phyloP scores from a whole-genome alignment of 139 green algal species.

The Astrephomene gubernaculifera region DNA sequence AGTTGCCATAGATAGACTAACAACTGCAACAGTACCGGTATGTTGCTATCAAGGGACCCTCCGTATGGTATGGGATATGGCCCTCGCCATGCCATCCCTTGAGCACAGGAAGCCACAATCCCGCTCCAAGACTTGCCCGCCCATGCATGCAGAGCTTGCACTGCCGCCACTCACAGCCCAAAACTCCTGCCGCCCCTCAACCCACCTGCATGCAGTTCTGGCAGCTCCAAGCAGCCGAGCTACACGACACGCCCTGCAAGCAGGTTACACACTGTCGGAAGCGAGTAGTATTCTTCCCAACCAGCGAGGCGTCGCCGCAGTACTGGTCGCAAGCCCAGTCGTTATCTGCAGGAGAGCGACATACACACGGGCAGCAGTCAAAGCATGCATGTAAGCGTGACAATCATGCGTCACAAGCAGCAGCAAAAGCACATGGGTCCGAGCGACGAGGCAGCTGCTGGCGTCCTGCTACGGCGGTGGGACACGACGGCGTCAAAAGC shows the following conservation, averaged over 20 bases:
- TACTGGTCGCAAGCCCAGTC: background rate
- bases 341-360: background rate
- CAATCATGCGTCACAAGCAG: background rate
- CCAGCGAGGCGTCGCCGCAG: background rate
- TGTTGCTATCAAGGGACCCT: too few species aligned
- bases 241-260: background rate
- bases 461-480: background rate
- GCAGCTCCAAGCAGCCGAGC: background rate
- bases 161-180: too few species aligned
- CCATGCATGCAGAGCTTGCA: too few species aligned
- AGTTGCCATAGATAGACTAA: too few species aligned
- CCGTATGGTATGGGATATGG: too few species aligned
- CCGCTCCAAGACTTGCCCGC: too few species aligned
- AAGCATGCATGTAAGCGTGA: background rate
- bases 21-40: too few species aligned
- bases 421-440: background rate
- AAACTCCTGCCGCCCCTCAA: too few species aligned
- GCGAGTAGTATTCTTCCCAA: background rate
- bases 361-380: background rate
- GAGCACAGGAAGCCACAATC: too few species aligned
- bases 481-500: background rate
- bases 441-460: background rate
- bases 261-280: background rate
- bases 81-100: too few species aligned
- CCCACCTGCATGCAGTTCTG: constrained; percentile 4